Percentiles rank a stretch among this genome's conserved stretches.
Evolutionary conservation across 306 rosid genomes (phyloP).

Genomic region (Castanea mollissima): DNA sequence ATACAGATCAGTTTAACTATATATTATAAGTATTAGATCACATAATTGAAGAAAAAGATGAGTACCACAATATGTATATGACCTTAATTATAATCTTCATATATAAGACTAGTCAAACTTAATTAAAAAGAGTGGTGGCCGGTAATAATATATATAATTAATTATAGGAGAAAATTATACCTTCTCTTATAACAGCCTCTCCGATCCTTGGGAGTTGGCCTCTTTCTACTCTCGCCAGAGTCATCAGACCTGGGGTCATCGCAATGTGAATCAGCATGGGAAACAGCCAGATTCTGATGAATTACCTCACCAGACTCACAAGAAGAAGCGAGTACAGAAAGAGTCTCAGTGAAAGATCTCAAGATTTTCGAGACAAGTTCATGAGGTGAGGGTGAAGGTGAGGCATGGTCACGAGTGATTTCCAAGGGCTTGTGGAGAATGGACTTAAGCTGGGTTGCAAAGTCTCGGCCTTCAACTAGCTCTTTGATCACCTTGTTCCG

Average conservation of each 20-base stretch:
- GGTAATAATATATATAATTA: not conserved
- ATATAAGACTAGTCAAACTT: too few species aligned
- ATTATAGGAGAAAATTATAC: conserved; percentile 25
- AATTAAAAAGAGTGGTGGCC: too few species aligned
- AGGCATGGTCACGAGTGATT: not conserved
- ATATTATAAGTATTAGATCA: too few species aligned
- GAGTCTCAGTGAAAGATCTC: conserved; percentile 32
- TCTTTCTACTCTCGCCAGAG: conserved; percentile 45
- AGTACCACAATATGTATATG: too few species aligned
- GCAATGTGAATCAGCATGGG: conserved; percentile 32
- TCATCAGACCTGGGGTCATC: conserved; percentile 45
- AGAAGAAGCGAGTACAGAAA: conserved; percentile 39
- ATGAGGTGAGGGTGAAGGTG: conserved; percentile 23
- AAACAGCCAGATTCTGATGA: conserved; percentile 6
- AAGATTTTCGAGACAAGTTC: conserved; percentile 38
- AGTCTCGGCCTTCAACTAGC: conserved; percentile 41
- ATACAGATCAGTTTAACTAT: too few species aligned
- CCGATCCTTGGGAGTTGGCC: conserved; percentile 37
- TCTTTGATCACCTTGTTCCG: conserved; percentile 14
- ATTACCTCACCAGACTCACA: not conserved
- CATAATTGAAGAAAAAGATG: too few species aligned
- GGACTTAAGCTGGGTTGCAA: conserved; percentile 44
- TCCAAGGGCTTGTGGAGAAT: conserved; percentile 30
- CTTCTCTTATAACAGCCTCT: conserved; percentile 80
- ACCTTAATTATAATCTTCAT: not conserved